Evolutionary conservation across 306 rosid species (phyloP).

Genomic region (Lablab purpureus): DNA sequence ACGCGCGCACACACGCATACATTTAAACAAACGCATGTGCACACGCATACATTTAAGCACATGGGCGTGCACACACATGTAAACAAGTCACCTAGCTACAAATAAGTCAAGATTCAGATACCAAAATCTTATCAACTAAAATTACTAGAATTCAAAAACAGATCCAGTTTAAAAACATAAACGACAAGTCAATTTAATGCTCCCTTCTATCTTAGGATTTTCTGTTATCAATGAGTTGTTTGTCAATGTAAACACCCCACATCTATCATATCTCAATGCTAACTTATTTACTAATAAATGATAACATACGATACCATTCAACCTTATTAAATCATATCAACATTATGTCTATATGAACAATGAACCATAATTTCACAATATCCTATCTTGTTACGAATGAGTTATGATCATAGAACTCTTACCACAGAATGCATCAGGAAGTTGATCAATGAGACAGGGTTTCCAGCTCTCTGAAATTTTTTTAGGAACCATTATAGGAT

Average conservation of each 20-base stretch:
- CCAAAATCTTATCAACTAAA: neutral
- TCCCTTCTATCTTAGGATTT: neutral
- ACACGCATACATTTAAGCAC: too few species aligned
- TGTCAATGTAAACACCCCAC: neutral
- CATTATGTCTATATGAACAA: constrained; percentile 1
- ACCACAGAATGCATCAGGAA: constrained; percentile 93
- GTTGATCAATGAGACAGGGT: constrained; percentile 61
- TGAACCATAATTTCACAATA: constrained; percentile 14
- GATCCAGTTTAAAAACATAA: constrained; percentile 8
- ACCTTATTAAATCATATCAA: constrained; percentile 11
- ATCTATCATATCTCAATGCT: neutral
- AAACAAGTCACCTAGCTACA: neutral
- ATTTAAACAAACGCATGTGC: too few species aligned
- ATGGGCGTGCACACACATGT: neutral
- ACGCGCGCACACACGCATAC: too few species aligned
- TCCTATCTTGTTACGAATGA: neutral
- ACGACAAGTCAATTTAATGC: constrained; percentile 11
- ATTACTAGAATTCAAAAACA: neutral
- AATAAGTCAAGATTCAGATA: neutral
- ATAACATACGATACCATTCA: neutral
- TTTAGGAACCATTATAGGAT: constrained; percentile 71
- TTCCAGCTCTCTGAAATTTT: constrained; percentile 73
- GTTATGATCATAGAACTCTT: constrained; percentile 37
- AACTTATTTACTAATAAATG: neutral
- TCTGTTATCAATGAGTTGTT: neutral